phyloP scores from a whole-genome alignment of 352 stramenopile species.

The Globisporangium parvum region DNA sequence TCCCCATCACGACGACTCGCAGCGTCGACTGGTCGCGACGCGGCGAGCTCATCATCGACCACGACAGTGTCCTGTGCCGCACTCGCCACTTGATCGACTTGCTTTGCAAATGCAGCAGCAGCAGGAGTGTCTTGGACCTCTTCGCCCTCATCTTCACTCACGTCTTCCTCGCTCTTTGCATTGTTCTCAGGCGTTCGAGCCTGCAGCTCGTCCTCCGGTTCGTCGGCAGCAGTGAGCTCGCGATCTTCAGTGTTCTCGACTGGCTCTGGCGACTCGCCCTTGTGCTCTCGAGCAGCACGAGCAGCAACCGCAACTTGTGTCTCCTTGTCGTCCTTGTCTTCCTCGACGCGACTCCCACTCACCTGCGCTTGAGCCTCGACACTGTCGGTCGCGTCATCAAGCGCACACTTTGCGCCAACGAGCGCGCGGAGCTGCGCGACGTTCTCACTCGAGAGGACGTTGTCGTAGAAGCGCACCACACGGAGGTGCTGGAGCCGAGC shows the following conservation, averaged over 20 bases:
- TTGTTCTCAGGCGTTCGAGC: not conserved
- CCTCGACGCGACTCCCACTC: not conserved
- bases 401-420: constrained; percentile 1
- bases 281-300: no score
- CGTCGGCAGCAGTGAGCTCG: not conserved
- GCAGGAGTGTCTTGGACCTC: not conserved
- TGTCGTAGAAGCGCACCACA: constrained; percentile 20
- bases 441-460: constrained; percentile 21
- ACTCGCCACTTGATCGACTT: no score
- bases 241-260: not conserved
- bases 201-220: no score
- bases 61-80: not conserved
- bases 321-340: not conserved
- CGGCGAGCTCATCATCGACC: not conserved
- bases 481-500: constrained; percentile 7
- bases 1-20: not conserved
- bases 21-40: not conserved
- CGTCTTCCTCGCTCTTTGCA: not conserved
- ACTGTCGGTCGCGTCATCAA: not conserved
- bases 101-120: no score
- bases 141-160: not conserved
- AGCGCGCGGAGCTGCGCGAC: constrained; percentile 7
- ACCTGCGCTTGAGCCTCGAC: not conserved
- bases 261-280: not conserved
- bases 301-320: not conserved